Evolutionary conservation across 2,329 filamentous ascomycete species (phyloP).

Genomic region (Phoma sp.): DNA sequence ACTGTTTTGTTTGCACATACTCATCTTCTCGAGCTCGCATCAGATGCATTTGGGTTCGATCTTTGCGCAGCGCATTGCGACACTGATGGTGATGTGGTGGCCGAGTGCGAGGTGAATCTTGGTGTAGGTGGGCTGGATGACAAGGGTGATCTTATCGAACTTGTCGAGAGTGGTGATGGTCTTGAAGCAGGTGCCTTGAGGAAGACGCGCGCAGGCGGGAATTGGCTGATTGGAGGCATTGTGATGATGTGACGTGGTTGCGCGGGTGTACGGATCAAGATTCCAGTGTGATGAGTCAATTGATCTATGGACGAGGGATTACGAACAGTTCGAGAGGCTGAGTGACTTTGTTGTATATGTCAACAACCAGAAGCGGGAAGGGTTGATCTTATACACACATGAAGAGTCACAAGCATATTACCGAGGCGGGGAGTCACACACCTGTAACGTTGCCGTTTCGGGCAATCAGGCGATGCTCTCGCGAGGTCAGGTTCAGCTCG

Average conservation of each 20-base stretch:
- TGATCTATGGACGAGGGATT: background rate
- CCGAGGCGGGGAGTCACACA: slow-evolving; percentile 16
- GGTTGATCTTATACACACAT: slow-evolving; percentile 6
- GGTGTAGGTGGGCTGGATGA: slow-evolving; percentile 12
- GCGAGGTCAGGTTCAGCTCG: slow-evolving; percentile 17
- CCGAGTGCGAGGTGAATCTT: slow-evolving; percentile 13
- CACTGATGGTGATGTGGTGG: slow-evolving; percentile 9
- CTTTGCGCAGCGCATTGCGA: slow-evolving; percentile 7
- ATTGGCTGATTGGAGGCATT: slow-evolving; percentile 42
- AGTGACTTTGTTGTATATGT: background rate
- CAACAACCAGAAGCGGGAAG: background rate
- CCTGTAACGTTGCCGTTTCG: slow-evolving; percentile 15
- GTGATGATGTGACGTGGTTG: background rate
- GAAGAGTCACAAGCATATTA: slow-evolving; percentile 18
- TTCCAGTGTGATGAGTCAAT: background rate
- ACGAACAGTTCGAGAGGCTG: background rate
- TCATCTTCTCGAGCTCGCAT: slow-evolving; percentile 9
- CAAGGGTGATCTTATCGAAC: slow-evolving; percentile 15
- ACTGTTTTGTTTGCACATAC: background rate
- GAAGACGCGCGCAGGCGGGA: slow-evolving; percentile 39
- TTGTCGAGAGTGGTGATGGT: slow-evolving; percentile 2
- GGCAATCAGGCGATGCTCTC: slow-evolving; percentile 23
- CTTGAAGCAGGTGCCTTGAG: slow-evolving; percentile 25
- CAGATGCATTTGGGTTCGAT: background rate
- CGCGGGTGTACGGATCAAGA: slow-evolving; percentile 1